Base-by-base conservation (phyloP, 768 basidiomycete species). In the Lentinula edodes region DNA sequence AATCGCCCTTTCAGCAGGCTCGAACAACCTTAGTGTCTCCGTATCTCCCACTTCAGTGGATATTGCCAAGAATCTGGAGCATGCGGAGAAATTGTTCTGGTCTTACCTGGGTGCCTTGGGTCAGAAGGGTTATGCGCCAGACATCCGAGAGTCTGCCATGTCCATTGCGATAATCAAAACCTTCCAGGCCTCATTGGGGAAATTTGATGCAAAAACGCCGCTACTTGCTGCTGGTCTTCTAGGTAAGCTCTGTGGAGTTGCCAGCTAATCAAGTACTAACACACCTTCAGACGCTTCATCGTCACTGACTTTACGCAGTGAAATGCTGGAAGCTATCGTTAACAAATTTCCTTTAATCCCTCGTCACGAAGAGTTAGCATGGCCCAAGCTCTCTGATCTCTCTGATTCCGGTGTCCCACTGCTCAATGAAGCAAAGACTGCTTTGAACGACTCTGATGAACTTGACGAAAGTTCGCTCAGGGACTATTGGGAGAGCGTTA, bases 171-270 rank as follows among this genome's bases (percentile, higher is more conserved):
- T 89, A 52, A 82, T 95, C 52, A 76, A 83, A 59, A 85, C 89
- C 0, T 85, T 96, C 67, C 89, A 91, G 63, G 88, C 89, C 0
- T 91, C 91, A 3, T 78, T 98, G 34, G 94, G 93, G 0, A 84
- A 83, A 62, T 73, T 77, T 3, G 80, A 74, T 5, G 73, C 68
- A 23, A 75, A 78, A 23, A 78, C 80, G 32, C 79, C 91, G 2
- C 70, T 77, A 2, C 70, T 88, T 2, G 86, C 87, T 8, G 84
- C 85, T 2, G 76, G 82, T 32, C 74, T 94, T 5, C 76, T 98
- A 43, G 83, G 88, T 88, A 59, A 45, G 76, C 68, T 36, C 48
- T 48, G 42, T n/a, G 42, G 5, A 20, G 23, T 34, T 13, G 38
- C 41, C 35, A 48, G 57, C 36, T 10, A 5, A 51, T 50, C 13